Evolutionary conservation across 192 early-diverging fungal genomes (phyloP), one percentile per base, ranked within the genome.

Genomic region (Phlyctochytrium planicorne): DNA sequence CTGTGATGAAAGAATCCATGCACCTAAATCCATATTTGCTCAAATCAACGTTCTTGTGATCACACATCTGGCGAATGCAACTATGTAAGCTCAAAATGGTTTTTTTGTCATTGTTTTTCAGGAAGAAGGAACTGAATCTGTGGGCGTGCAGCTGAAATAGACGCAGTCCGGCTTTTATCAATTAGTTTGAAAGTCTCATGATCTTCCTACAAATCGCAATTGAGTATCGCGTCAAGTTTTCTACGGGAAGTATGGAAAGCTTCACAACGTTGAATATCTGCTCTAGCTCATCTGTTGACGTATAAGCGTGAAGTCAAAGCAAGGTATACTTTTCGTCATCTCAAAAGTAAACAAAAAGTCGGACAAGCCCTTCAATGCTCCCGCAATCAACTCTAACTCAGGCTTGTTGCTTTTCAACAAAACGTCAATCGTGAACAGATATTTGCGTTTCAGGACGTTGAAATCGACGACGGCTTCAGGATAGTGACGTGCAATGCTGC

Each of bases 191-290:
- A 24, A 63, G 66, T 12, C 31, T 29, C 16, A 6, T n/a, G 52
- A 30, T 27, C 27, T n/a, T 30, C 20, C 0, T 1, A 75, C 74
- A 63, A 37, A 34, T 70, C 17, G 75, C 71, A 40, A 73, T 47
- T 37, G 60, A 53, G 59, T 77, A 77, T n/a, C 75, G 66, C 2
- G 61, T 70, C 34, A 70, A 47, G 63, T 77, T 69, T 14, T 73
- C 71, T 4, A 70, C 25, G 2, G 72, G 72, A 32, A 64, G 57
- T 2, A 77, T 59, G 59, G 72, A 63, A 31, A 67, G 50, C 12
- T 27, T 67, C 12, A 37, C 24, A 31, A 3, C 3, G n/a, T 59
- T 55, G 53, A 67, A 67, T 31, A 67, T 3, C 3, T 23, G 52
- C 23, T 56, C 10, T 3, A 67, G 2, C 24, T 67, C 53, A 23